phyloP scores from a whole-genome alignment of 805 yeast genomes.

The Metschnikowia kofuensis region DNA sequence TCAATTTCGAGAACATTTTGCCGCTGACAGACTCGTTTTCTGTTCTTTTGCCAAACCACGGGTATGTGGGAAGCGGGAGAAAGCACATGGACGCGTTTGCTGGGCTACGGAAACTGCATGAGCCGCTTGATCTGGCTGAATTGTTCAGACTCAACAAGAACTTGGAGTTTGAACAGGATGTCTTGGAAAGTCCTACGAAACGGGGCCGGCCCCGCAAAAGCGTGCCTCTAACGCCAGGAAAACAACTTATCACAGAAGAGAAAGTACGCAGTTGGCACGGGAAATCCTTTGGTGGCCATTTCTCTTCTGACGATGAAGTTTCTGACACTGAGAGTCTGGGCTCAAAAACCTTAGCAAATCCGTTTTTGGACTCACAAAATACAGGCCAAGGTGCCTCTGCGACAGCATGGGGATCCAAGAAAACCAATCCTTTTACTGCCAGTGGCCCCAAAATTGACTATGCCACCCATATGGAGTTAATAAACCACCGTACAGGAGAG shows the following conservation, averaged over 20 bases:
- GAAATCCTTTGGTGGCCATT: constrained; percentile 26
- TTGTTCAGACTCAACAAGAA: constrained; percentile 21
- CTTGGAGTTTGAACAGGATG: constrained; percentile 27
- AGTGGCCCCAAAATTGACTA: constrained; percentile 20
- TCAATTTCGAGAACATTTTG: constrained; percentile 12
- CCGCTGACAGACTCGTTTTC: constrained; percentile 18
- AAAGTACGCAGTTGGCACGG: constrained; percentile 38
- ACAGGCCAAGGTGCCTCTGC: no score
- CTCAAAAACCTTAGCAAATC: constrained; percentile 1
- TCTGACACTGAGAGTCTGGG: constrained; percentile 4
- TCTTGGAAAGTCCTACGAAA: constrained; percentile 8
- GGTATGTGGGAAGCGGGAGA: constrained; percentile 39
- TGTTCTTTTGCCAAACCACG: constrained; percentile 34
- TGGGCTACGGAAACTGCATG: constrained; percentile 8
- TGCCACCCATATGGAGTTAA: constrained; percentile 37
- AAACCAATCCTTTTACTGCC: constrained; percentile 2
- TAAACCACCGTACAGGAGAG: constrained; percentile 43
- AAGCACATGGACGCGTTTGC: constrained; percentile 9
- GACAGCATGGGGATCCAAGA: neutral
- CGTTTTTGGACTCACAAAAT: neutral
- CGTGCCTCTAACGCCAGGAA: constrained; percentile 30
- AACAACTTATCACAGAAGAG: constrained; percentile 32
- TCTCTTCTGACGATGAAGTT: constrained; percentile 29
- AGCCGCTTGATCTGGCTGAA: constrained; percentile 19
- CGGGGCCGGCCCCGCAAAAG: constrained; percentile 9